Evolutionary conservation across 2,329 filamentous ascomycete species (phyloP).

Genomic region (Periconia digitata): DNA sequence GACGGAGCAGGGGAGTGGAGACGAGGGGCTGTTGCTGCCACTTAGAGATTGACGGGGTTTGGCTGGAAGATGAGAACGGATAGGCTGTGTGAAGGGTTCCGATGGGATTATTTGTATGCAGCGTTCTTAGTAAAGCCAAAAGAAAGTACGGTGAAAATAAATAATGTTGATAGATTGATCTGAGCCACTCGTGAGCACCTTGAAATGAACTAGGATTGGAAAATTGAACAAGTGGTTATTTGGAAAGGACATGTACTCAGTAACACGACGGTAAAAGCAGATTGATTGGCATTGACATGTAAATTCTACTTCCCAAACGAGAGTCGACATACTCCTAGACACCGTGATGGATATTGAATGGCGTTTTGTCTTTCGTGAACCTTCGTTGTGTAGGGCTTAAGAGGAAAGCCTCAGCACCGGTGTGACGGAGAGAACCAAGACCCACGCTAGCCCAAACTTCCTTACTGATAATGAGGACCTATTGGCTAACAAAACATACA

Average conservation of each 20-base stretch:
- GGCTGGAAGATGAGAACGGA: constrained; percentile 8
- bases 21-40: constrained; percentile 23
- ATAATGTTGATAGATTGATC: too few relatives aligned
- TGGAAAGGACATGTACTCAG: too few relatives aligned
- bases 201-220: too few relatives aligned
- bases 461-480: background rate
- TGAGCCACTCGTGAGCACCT: too few relatives aligned
- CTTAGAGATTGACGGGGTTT: constrained; percentile 1
- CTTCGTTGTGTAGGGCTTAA: background rate
- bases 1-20: constrained; percentile 22
- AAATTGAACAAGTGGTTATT: too few relatives aligned
- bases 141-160: too few relatives aligned
- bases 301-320: constrained; percentile 65
- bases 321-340: constrained; percentile 19
- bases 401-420: background rate
- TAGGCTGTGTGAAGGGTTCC: constrained; percentile 1
- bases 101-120: too few relatives aligned
- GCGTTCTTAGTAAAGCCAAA: too few relatives aligned
- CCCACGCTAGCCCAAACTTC: background rate
- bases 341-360: background rate
- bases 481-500: background rate
- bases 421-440: background rate
- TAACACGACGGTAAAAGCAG: too few relatives aligned
- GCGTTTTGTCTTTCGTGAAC: background rate
- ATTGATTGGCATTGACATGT: constrained; percentile 47